These are phyloP conservation scores for Taxillus chinensis DNA, from an alignment of 164 flowering plant genomes.

Conservation along the genomic window DNA sequence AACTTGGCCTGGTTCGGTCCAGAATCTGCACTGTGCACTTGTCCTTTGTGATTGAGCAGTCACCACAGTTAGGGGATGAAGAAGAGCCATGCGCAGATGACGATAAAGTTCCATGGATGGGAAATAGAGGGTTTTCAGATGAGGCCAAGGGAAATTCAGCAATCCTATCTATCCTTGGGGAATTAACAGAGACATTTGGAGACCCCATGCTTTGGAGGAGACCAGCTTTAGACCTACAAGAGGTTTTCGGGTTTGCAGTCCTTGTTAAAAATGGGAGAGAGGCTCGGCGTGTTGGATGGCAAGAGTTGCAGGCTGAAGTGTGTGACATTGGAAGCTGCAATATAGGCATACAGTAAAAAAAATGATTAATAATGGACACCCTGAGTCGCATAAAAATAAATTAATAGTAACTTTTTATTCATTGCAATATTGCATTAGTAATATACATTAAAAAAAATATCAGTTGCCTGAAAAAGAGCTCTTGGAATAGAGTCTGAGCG, in stretches of 20 bases:
- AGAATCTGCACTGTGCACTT: slow-evolving; percentile 50
- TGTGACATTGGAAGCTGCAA: slow-evolving; percentile 38
- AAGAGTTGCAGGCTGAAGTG: slow-evolving; percentile 30
- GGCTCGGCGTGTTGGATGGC: too few relatives aligned
- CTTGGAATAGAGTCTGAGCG: too few relatives aligned
- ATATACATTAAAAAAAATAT: too few relatives aligned
- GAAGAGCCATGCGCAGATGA: slow-evolving; percentile 48
- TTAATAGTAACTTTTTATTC: too few relatives aligned
- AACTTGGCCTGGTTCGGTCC: slow-evolving; percentile 19
- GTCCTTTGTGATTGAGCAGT: slow-evolving; percentile 66
- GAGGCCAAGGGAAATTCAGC: slow-evolving; percentile 81
- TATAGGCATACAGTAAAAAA: too few relatives aligned
- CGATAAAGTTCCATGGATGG: slow-evolving; percentile 31
- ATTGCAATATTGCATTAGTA: too few relatives aligned
- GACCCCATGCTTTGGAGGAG: slow-evolving; percentile 46
- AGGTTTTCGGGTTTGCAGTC: background rate
- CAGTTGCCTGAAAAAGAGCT: too few relatives aligned
- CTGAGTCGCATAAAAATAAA: too few relatives aligned
- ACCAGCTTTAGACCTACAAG: slow-evolving; percentile 23
- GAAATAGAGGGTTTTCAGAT: slow-evolving; percentile 45
- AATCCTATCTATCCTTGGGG: slow-evolving; percentile 78
- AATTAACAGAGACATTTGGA: slow-evolving; percentile 88
- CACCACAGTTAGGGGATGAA: slow-evolving; percentile 30
- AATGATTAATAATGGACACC: too few relatives aligned
- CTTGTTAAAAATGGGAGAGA: too few relatives aligned